These are phyloP conservation scores for Elsinoe necatrix DNA, from an alignment of 2,329 filamentous ascomycete genomes.

Conservation along the genomic window DNA sequence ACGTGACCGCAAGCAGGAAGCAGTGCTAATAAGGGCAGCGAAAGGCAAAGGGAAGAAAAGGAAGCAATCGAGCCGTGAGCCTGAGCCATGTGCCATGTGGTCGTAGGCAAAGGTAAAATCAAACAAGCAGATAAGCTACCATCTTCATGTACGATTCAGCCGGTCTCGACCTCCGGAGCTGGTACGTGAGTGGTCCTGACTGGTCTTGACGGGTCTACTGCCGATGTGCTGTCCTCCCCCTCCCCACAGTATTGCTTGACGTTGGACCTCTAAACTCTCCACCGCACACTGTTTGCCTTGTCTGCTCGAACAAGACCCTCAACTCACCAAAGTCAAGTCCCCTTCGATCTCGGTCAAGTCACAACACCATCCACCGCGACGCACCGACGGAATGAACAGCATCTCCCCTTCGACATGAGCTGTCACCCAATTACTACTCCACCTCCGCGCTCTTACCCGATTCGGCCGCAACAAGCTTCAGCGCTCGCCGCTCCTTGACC, in stretches of 20 bases:
- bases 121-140: not conserved
- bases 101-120: not conserved
- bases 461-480: slow-evolving; percentile 13
- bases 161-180: slow-evolving; percentile 8
- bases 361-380: not conserved
- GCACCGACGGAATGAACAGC: not conserved
- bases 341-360: not conserved
- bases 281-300: slow-evolving; percentile 8
- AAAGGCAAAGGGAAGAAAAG: not conserved
- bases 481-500: slow-evolving; percentile 5
- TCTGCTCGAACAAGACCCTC: slow-evolving; percentile 1
- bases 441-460: slow-evolving; percentile 11
- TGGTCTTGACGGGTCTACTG: not conserved
- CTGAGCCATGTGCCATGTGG: not conserved
- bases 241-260: slow-evolving; percentile 15
- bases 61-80: not conserved
- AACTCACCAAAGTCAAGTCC: not conserved
- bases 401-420: slow-evolving; percentile 1
- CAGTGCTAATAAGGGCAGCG: not conserved
- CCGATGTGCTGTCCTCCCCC: slow-evolving; percentile 8
- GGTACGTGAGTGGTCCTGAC: not conserved
- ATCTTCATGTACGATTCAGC: not conserved
- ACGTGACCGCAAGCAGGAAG: not conserved
- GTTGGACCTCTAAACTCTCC: slow-evolving; percentile 12
- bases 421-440: not conserved